Evolutionary conservation across 345 rosid genomes (phyloP).

Genomic region (Pseudoturritis turrita): DNA sequence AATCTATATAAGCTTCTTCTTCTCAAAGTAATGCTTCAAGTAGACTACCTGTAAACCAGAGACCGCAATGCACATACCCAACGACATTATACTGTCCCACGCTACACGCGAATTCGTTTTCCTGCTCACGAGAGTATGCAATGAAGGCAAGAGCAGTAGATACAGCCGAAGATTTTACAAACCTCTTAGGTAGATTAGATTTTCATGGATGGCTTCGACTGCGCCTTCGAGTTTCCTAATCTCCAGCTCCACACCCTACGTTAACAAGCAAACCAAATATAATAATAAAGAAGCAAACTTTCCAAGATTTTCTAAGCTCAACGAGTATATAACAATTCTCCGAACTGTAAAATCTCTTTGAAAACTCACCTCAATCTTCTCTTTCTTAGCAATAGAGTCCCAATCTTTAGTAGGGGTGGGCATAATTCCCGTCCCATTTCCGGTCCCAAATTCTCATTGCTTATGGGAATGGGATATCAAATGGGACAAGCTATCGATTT

Average conservation of each 20-base stretch:
- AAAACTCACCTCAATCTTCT: slow-evolving; percentile 69
- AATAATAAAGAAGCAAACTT: background rate
- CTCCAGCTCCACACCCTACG: slow-evolving; percentile 95
- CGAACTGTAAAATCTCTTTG: background rate
- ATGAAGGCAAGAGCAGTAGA: too few relatives aligned
- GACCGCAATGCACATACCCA: slow-evolving; percentile 67
- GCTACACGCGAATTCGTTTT: slow-evolving; percentile 76
- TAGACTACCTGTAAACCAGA: slow-evolving; percentile 68
- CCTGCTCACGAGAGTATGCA: too few relatives aligned
- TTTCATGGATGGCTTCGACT: slow-evolving; percentile 81
- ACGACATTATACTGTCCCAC: slow-evolving; percentile 67
- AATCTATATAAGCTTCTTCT: slow-evolving; percentile 83
- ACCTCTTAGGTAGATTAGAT: slow-evolving; percentile 57
- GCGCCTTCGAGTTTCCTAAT: slow-evolving; percentile 84
- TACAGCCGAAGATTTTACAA: slow-evolving; percentile 37
- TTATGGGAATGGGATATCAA: too few relatives aligned
- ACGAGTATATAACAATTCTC: background rate
- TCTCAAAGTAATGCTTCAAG: slow-evolving; percentile 81
- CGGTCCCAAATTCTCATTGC: too few relatives aligned
- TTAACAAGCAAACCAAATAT: background rate
- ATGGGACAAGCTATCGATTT: too few relatives aligned
- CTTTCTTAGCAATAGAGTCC: slow-evolving; percentile 86
- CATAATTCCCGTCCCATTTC: too few relatives aligned
- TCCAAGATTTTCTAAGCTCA: background rate
- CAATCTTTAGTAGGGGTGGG: slow-evolving; percentile 99